Base-by-base conservation (phyloP, 1,139 yeast species). In the Kluyveromyces sp. region DNA sequence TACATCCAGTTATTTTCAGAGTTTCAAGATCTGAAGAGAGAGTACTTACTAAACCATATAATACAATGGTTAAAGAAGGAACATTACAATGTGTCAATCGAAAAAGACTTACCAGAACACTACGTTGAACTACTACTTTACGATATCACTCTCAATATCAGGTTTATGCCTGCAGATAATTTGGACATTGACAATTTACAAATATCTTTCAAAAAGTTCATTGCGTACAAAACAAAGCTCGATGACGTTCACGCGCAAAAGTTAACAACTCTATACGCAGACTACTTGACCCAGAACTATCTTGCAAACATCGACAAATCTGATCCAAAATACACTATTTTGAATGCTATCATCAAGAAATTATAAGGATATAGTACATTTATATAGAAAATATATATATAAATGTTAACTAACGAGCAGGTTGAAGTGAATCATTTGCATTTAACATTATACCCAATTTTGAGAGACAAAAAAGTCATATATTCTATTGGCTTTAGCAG, bases 391-490 rank as follows among this genome's bases (percentile, higher is more conserved):
- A 32, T n/a, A n/a, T 37, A 27, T 27, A 37, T n/a, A 25, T 15
- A n/a, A 7, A 25, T 25, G 25, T 37, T 25, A 37, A 25, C 10
- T 8, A 15, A 25, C 21, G 21, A 15, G 21, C 21, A 15, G 21
- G 21, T 15, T 15, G 21, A 15, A 15, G 21, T 15, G 21, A 15
- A 15, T 15, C 21, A 15, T 37, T 37, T 27, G 30, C 8, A 27
- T 27, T 4, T 15, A 15, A n/a, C 25, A 37, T 32, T 37, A 69
- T 43, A 73, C 69, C 98, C 98, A 92, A 49, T 89, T 85, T 75
- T 90, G 96, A 51, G 81, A 81, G 50, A 85, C 88, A 65, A 92
- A 90, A 61, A 92, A 92, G 61, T 92, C 97, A 65, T 85, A 90
- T 45, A 92, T 85, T 62, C 83, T 81, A 28, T 88, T 81, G 1